These are phyloP conservation scores for Chaetoceros muelleri DNA, from an alignment of 108 stramenopile species.

Conservation along the genomic window DNA sequence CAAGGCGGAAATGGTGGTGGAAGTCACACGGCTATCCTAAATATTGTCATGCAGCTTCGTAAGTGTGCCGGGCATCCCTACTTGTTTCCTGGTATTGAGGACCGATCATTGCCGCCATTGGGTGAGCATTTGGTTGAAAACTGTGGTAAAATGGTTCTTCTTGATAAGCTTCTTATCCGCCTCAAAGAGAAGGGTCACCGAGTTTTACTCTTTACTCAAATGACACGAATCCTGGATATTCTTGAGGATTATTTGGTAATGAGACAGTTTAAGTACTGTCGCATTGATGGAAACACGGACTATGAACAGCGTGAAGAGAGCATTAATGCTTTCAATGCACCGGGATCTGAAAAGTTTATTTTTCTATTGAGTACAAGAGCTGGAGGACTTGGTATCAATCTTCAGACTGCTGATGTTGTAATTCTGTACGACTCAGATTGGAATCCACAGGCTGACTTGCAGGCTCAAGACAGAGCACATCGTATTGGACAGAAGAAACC, in stretches of 20 bases:
- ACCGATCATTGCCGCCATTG: constrained; percentile 70
- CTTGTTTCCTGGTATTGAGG: constrained; percentile 95
- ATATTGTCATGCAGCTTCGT: constrained; percentile 98
- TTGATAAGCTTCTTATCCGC: constrained; percentile 83
- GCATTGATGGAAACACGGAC: constrained; percentile 95
- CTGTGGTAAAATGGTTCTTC: constrained; percentile 75
- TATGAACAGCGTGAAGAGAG: constrained; percentile 88
- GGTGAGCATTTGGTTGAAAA: constrained; percentile 87
- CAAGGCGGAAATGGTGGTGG: constrained; percentile 47
- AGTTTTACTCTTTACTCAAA: constrained; percentile 95
- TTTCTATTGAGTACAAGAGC: constrained; percentile 85
- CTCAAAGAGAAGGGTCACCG: constrained; percentile 84
- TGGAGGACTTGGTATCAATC: constrained; percentile 91
- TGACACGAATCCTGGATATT: constrained; percentile 94
- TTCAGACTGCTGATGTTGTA: constrained; percentile 60
- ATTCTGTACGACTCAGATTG: constrained; percentile 95
- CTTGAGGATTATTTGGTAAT: constrained; percentile 87
- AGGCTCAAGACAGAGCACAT: constrained; percentile 93
- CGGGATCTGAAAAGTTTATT: constrained; percentile 75
- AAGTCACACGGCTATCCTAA: constrained; percentile 66
- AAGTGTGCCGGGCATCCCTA: constrained; percentile 99
- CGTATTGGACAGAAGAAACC: constrained; percentile 80
- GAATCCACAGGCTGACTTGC: constrained; percentile 91
- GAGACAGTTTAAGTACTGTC: constrained; percentile 82
- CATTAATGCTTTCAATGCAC: constrained; percentile 90